A percentile compares a stretch with the other conserved stretches of the same genome.
Conservation (phyloP, 2,329 filamentous ascomycete genomes). For the Cercospora berteroae region DNA sequence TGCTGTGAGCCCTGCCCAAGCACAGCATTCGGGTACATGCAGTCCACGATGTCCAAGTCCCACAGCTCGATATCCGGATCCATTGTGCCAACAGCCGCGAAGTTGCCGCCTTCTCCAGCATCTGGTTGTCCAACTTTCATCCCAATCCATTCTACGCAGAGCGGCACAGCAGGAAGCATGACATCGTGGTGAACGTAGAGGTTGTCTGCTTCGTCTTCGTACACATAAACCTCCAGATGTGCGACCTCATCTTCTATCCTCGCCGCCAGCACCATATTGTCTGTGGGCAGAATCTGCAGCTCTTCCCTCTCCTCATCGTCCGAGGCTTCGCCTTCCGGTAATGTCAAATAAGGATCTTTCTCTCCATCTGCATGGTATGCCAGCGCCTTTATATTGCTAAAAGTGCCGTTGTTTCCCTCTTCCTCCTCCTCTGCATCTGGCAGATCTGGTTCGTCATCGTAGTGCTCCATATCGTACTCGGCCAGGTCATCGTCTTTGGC, state of each 20-base stretch:
- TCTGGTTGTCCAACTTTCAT: conserved; percentile 72
- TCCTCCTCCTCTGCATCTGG: conserved; percentile 63
- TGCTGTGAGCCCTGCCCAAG: conserved; percentile 63
- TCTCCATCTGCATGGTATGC: conserved; percentile 93
- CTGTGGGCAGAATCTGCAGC: conserved; percentile 84
- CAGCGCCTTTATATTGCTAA: conserved; percentile 89
- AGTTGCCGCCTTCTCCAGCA: conserved; percentile 73
- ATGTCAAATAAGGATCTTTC: conserved; percentile 93
- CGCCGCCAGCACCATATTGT: conserved; percentile 88
- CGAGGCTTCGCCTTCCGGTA: conserved; percentile 65
- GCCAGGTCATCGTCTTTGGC: conserved; percentile 77
- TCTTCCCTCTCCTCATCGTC: conserved; percentile 90
- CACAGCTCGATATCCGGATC: conserved; percentile 98
- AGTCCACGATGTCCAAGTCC: conserved; percentile 93
- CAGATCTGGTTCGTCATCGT: conserved; percentile 67
- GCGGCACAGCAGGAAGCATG: conserved; percentile 94
- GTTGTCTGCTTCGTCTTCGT: conserved; percentile 92
- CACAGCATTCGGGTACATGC: conserved; percentile 97
- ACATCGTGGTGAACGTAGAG: conserved; percentile 99
- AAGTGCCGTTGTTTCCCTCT: conserved; percentile 65
- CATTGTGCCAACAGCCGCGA: conserved; percentile 93
- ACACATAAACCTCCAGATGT: conserved; percentile 94
- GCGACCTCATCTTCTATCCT: conserved; percentile 97
- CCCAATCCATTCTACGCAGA: conserved; percentile 94
- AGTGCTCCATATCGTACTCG: conserved; percentile 94